Evolutionary conservation across 768 basidiomycete species (phyloP).

Genomic region (Mrakia gelida): DNA sequence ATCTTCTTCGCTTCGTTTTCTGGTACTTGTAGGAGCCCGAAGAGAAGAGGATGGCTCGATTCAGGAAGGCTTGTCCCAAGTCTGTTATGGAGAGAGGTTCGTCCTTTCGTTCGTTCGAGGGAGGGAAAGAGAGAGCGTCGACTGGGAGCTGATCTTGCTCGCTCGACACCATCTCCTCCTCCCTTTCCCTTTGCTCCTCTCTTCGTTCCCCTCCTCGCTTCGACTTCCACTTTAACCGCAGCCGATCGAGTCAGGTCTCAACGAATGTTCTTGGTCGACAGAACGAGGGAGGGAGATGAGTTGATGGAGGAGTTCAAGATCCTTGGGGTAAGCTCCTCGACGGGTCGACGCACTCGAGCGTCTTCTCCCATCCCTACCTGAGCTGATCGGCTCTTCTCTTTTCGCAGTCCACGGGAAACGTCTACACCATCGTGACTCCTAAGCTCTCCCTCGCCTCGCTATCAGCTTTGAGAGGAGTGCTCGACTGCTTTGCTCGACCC

Average conservation of each 20-base stretch:
- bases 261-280: constrained; percentile 22
- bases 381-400: no score
- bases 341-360: neutral
- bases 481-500: no score
- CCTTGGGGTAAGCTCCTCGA: neutral
- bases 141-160: neutral
- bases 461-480: no score
- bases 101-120: no score
- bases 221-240: neutral
- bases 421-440: constrained; percentile 22
- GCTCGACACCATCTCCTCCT: neutral
- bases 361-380: neutral
- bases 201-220: neutral
- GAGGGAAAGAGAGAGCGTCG: no score
- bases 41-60: constrained; percentile 2
- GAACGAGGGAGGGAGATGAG: neutral
- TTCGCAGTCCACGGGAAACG: constrained; percentile 15
- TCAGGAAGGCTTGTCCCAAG: neutral
- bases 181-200: neutral
- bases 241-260: constrained; percentile 23
- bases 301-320: constrained; percentile 21
- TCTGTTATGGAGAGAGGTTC: constrained; percentile 17
- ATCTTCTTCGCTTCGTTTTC: neutral
- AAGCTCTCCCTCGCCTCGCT: neutral
- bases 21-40: neutral